These are phyloP conservation scores for Akanthomyces uredinophilus DNA, from an alignment of 2,329 filamentous ascomycete genomes.

Conservation along the genomic window DNA sequence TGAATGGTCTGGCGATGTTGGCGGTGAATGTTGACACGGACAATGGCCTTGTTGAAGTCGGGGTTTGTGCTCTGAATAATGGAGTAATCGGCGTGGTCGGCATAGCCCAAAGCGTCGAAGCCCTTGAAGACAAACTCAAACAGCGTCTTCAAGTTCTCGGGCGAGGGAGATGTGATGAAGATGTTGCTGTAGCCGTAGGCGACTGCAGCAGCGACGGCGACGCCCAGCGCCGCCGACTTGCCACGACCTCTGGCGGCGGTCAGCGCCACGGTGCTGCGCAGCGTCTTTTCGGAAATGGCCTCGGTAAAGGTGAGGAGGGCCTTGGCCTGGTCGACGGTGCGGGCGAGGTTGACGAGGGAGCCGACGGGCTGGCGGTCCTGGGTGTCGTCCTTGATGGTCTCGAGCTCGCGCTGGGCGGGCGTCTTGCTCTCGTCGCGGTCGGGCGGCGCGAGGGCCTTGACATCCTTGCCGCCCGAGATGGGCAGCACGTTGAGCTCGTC, in stretches of 20 bases:
- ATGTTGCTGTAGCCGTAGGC: conserved; percentile 98
- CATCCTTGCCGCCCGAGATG: conserved; percentile 90
- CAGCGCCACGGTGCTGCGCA: conserved; percentile 87
- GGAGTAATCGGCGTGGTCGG: conserved; percentile 94
- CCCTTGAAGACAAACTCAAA: conserved; percentile 99
- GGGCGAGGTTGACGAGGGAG: conserved; percentile 75
- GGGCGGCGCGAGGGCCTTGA: conserved; percentile 73
- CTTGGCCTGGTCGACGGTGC: conserved; percentile 92
- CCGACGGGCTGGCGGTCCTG: conserved; percentile 83
- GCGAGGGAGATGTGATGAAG: conserved; percentile 95
- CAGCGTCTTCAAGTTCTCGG: conserved; percentile 96
- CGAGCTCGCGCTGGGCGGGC: conserved; percentile 69
- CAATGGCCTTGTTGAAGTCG: conserved; percentile 98
- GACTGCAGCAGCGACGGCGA: conserved; percentile 88
- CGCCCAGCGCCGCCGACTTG: conserved; percentile 92
- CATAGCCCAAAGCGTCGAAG: conserved; percentile 89
- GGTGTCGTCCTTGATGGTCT: conserved; percentile 80
- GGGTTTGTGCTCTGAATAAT: conserved; percentile 98
- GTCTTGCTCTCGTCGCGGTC: conserved; percentile 70
- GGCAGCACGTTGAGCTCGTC: conserved; percentile 97
- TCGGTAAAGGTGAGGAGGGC: conserved; percentile 95
- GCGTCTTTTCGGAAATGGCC: conserved; percentile 90
- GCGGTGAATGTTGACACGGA: conserved; percentile 90
- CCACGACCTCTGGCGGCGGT: conserved; percentile 92
- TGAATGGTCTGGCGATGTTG: conserved; percentile 97